Evolutionary conservation across 225 moss, liverwort and hornwort species (phyloP).

Genomic region (Rhytidiadelphus loreus): DNA sequence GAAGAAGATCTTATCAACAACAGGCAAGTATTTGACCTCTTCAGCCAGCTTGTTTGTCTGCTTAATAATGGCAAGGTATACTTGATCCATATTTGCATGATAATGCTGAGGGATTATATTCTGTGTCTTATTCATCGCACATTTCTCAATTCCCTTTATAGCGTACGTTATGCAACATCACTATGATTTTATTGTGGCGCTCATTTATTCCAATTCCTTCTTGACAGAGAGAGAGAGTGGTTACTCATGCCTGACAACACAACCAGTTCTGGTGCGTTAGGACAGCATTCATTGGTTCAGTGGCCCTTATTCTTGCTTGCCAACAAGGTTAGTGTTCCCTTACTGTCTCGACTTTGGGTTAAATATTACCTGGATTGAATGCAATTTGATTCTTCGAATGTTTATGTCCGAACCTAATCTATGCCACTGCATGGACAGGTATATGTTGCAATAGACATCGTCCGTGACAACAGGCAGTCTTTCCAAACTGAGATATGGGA

Average conservation of each 20-base stretch:
- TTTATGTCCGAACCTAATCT: background rate
- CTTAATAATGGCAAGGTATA: background rate
- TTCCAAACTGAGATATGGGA: slow-evolving; percentile 78
- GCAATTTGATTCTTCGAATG: background rate
- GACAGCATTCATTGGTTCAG: slow-evolving; percentile 54
- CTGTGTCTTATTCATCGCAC: background rate
- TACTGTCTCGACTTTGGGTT: background rate
- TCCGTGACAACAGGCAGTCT: slow-evolving; percentile 54
- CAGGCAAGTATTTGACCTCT: slow-evolving; percentile 25
- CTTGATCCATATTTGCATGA: background rate
- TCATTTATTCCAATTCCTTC: background rate
- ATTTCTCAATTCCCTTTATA: background rate
- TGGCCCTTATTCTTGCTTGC: slow-evolving; percentile 98
- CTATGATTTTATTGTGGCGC: background rate
- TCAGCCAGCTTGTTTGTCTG: background rate
- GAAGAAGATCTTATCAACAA: slow-evolving; percentile 92
- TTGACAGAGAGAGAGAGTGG: slow-evolving; percentile 74
- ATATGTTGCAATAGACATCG: slow-evolving; percentile 69
- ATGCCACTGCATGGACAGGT: slow-evolving; percentile 36
- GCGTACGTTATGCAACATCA: background rate
- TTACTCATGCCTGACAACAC: slow-evolving; percentile 79
- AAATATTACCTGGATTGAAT: background rate
- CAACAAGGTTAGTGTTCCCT: slow-evolving; percentile 59
- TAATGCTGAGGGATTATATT: background rate
- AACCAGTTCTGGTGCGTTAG: slow-evolving; percentile 14